These are phyloP conservation scores for Papiliotrema laurentii DNA, from an alignment of 1,284 basidiomycete species.

Conservation along the genomic window DNA sequence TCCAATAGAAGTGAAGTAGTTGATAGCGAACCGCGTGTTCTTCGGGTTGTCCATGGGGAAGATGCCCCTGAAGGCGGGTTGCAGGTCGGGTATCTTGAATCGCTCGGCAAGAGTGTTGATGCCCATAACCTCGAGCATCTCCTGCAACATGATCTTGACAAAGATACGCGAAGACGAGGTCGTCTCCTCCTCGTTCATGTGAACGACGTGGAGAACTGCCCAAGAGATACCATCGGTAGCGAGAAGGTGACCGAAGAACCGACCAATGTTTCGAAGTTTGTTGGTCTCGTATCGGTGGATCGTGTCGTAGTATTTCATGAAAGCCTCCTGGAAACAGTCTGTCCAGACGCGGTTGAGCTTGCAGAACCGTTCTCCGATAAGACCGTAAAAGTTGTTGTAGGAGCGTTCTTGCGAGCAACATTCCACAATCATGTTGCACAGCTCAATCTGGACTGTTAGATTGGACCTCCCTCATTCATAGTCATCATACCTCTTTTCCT, in stretches of 20 bases:
- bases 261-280: slow-evolving; percentile 90
- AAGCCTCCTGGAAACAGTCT: slow-evolving; percentile 81
- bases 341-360: slow-evolving; percentile 94
- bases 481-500: slow-evolving; percentile 73
- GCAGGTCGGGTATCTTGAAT: slow-evolving; percentile 80
- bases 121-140: slow-evolving; percentile 91
- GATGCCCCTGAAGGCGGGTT: slow-evolving; percentile 69
- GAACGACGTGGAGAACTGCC: slow-evolving; percentile 76
- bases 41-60: slow-evolving; percentile 96
- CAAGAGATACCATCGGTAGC: slow-evolving; percentile 85
- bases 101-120: slow-evolving; percentile 74
- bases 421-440: slow-evolving; percentile 98
- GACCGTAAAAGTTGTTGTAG: slow-evolving; percentile 92
- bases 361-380: slow-evolving; percentile 92
- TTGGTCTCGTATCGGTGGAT: slow-evolving; percentile 99
- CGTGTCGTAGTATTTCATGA: slow-evolving; percentile 86
- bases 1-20: slow-evolving; percentile 93
- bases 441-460: slow-evolving; percentile 66
- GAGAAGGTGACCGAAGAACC: slow-evolving; percentile 90
- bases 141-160: slow-evolving; percentile 91
- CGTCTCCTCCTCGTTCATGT: slow-evolving; percentile 96
- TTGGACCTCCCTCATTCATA: not conserved
- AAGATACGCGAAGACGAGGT: slow-evolving; percentile 96
- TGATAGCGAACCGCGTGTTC: slow-evolving; percentile 95
- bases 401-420: slow-evolving; percentile 99